Evolutionary conservation across 1,284 basidiomycete species (phyloP).

Genomic region (Rhodotorula sp.): DNA sequence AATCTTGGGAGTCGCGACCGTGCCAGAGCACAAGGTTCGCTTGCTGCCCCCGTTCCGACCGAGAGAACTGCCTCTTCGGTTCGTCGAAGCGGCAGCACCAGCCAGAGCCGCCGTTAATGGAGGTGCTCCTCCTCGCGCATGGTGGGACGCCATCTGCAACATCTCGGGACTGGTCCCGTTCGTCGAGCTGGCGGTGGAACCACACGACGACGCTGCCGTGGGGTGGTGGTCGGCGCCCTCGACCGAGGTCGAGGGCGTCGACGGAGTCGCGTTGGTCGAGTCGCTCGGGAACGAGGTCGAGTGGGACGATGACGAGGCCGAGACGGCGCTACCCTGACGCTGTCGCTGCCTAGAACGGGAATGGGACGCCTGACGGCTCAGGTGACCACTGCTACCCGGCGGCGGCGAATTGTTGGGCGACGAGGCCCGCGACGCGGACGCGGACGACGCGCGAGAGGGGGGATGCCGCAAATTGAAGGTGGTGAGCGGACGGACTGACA

Average conservation of each 20-base stretch:
- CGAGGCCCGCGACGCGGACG: conserved; percentile 10
- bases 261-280: conserved; percentile 2
- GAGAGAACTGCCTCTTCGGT: neutral
- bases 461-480: conserved; percentile 16
- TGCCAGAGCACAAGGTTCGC: neutral
- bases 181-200: neutral
- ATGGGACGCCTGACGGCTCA: neutral
- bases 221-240: conserved; percentile 10
- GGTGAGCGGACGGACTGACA: conserved; percentile 10
- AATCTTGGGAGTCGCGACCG: conserved; percentile 3
- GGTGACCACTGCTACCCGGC: neutral
- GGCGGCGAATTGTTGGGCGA: conserved; percentile 9
- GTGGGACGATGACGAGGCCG: conserved; percentile 9
- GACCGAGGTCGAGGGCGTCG: conserved; percentile 29
- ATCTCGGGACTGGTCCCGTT: conserved; percentile 3
- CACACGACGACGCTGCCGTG: conserved; percentile 1
- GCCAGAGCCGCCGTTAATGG: neutral
- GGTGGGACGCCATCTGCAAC: neutral
- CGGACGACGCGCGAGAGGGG: conserved; percentile 15
- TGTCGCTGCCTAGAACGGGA: conserved; percentile 16
- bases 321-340: conserved; percentile 10
- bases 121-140: neutral
- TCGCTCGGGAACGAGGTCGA: conserved; percentile 1
- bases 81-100: neutral
- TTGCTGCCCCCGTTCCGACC: neutral